Evolutionary conservation across 495 filamentous ascomycete genomes (phyloP).

Genomic region (Neurospora sp.): DNA sequence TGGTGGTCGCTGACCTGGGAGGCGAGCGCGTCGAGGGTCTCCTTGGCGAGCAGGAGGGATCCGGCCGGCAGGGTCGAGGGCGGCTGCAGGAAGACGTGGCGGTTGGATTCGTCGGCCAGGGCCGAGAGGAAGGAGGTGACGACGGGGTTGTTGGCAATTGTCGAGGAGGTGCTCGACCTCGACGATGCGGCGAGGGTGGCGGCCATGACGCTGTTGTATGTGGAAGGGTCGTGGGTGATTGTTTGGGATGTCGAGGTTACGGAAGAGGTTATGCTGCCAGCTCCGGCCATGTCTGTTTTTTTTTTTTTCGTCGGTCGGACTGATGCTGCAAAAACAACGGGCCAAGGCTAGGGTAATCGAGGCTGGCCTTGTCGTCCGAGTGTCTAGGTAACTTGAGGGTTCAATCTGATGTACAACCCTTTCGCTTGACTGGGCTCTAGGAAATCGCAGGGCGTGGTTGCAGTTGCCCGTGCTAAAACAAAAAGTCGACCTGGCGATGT

Average conservation of each 20-base stretch:
- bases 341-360: neutral
- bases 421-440: neutral
- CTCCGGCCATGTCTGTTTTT: slow-evolving; percentile 31
- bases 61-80: slow-evolving; percentile 47
- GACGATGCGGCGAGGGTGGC: slow-evolving; percentile 16
- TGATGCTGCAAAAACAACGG: neutral
- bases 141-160: slow-evolving; percentile 19
- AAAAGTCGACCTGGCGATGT: neutral
- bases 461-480: neutral
- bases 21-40: slow-evolving; percentile 67
- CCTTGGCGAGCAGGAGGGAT: slow-evolving; percentile 61
- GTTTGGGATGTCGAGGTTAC: slow-evolving; percentile 49
- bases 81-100: slow-evolving; percentile 63
- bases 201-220: slow-evolving; percentile 27
- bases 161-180: slow-evolving; percentile 7
- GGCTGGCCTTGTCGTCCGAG: neutral
- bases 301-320: neutral
- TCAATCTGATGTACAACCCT: neutral
- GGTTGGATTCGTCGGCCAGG: slow-evolving; percentile 33
- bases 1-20: slow-evolving; percentile 56
- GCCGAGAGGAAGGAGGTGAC: slow-evolving; percentile 36
- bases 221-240: slow-evolving; percentile 33
- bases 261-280: slow-evolving; percentile 39
- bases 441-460: neutral
- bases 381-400: neutral